Conservation (phyloP, 495 filamentous ascomycete genomes). For the Lasiosphaeris hirsuta region DNA sequence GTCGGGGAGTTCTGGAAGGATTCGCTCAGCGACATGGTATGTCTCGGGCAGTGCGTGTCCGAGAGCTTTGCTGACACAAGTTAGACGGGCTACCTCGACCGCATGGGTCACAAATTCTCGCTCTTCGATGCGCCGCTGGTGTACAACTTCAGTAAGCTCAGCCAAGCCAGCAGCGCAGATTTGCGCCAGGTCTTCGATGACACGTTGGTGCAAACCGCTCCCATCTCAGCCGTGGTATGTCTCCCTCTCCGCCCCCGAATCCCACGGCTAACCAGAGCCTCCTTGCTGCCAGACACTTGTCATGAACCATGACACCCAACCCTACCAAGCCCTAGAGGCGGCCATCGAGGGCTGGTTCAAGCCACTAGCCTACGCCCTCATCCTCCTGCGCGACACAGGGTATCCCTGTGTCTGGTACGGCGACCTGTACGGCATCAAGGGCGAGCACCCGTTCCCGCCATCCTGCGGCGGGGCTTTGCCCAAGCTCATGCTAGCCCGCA, state of each 20-base stretch:
- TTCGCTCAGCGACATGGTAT: constrained; percentile 47
- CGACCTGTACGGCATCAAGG: constrained; percentile 67
- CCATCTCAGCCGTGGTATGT: constrained; percentile 60
- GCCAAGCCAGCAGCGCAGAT: constrained; percentile 50
- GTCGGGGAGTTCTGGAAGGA: constrained; percentile 72
- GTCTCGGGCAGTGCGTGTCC: not conserved
- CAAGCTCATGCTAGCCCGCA: constrained; percentile 59
- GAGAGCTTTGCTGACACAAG: not conserved
- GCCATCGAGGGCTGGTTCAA: constrained; percentile 56
- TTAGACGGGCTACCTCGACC: constrained; percentile 50
- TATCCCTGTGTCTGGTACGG: constrained; percentile 74
- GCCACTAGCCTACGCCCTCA: constrained; percentile 58
- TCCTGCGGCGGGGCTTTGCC: constrained; percentile 59
- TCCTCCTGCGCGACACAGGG: constrained; percentile 61
- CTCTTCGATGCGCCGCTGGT: constrained; percentile 68
- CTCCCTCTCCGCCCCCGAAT: not conserved
- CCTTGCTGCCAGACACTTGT: constrained; percentile 38
- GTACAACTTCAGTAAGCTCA: constrained; percentile 59
- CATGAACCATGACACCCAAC: constrained; percentile 58
- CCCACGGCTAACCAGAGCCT: not conserved
- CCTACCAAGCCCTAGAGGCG: constrained; percentile 56
- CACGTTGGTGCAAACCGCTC: constrained; percentile 55
- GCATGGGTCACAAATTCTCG: constrained; percentile 54
- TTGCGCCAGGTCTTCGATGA: constrained; percentile 58
- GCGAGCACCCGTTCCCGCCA: constrained; percentile 50